Evolutionary conservation across 1,284 basidiomycete species (phyloP).

Genomic region (Rhodofomes roseus): DNA sequence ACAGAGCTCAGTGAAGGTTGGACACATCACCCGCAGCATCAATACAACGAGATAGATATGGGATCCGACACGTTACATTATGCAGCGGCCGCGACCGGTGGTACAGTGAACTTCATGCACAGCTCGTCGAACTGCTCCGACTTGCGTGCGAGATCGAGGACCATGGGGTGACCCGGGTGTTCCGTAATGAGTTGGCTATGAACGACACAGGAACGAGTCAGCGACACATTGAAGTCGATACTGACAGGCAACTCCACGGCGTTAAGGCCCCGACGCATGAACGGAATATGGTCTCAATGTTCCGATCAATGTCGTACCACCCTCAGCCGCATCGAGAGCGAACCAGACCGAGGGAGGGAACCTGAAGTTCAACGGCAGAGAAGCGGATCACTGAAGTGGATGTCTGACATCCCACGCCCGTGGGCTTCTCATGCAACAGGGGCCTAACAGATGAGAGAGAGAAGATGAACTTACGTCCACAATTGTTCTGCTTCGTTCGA

Average conservation of each 20-base stretch:
- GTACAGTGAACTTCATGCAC: conserved; percentile 62
- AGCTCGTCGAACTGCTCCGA: conserved; percentile 69
- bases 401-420: too few species aligned
- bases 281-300: too few species aligned
- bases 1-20: not conserved
- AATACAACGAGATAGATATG: not conserved
- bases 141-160: conserved; percentile 60
- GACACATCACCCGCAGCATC: not conserved
- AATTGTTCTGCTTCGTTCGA: conserved; percentile 56
- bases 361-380: too few species aligned
- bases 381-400: too few species aligned
- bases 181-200: conserved; percentile 54
- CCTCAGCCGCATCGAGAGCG: too few species aligned
- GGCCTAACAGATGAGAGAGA: too few species aligned
- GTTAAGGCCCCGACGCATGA: too few species aligned
- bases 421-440: too few species aligned
- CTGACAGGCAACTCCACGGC: too few species aligned
- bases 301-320: too few species aligned
- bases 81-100: conserved; percentile 43
- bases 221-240: conserved; percentile 9
- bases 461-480: conserved; percentile 56
- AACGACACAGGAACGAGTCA: not conserved
- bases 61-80: not conserved
- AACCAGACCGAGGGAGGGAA: too few species aligned
- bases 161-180: conserved; percentile 65